Evolutionary conservation across 331 rosid species (phyloP), one percentile per base, ranked within the genome.

Genomic region (Quercus tomentella): DNA sequence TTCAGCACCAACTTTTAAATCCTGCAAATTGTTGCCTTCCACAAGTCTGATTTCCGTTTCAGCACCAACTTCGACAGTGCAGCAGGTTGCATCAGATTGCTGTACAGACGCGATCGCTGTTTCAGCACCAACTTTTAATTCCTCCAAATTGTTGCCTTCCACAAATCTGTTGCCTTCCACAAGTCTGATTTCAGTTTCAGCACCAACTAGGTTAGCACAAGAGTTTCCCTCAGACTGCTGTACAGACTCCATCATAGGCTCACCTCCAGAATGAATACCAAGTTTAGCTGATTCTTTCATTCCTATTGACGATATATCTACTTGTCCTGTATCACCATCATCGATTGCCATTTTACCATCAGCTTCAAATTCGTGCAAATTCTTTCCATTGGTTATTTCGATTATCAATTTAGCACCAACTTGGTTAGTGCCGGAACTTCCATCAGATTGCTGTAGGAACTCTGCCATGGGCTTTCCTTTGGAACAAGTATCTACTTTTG

Each of bases 401-500:
- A 70, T 41, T 73, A 73, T 87, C 67, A 83, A 66, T 75, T 78
- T 79, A 21, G 79, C 61, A 69, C 71, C 70, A 60, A 78, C 82
- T 58, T 78, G 7, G 22, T 68, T 60, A 23, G 63, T 31, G 58
- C 70, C 26, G 15, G 62, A 21, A 74, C 37, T 62, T 72, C 68
- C 83, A 78, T 6, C 62, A 77, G 72, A 77, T 72, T 66, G 84
- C n/a, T 23, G 80, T 55, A 26, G 70, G 56, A 83, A 87, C 77
- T 80, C 80, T 5, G 33, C 73, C 58, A 80, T 35, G 72, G 55
- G 25, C 80, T 67, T 82, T 70, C 60, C 84, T 76, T 82, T 56
- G 7, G 75, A 69, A 70, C 54, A 22, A 65, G 67, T 15, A 55
- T 73, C 72, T 55, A 61, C 82, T 73, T 81, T 69, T 70, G 62